Base-by-base conservation (phyloP, 495 filamentous ascomycete species). In the Penicillium silybi region DNA sequence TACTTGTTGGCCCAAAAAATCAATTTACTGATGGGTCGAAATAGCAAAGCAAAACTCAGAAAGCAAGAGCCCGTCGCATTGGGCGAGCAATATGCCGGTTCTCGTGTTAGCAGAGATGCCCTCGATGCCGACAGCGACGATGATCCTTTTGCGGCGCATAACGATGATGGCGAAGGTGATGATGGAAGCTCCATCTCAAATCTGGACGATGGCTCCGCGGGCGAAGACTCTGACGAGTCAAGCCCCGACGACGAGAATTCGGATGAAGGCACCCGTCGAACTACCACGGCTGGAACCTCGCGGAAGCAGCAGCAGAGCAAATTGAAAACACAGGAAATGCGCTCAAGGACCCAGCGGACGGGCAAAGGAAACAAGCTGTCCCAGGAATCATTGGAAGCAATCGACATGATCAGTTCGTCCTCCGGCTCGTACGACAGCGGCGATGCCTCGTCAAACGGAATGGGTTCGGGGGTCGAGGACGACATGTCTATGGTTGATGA, bases 81-180 rank as follows among this genome's bases (percentile, higher is more conserved):
- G 0, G 93, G 92, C 6, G 87, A 90, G 34, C 82, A 90, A 63
- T 98, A 98, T 64, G 75, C 80, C 38, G 93, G 92, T 10, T 78
- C 87, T 4, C 80, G 79, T 42, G 80, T 98, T n/a, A 90, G 84
- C 54, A 79, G 95, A 44, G 78, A 86, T 22, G 83, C 79, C 0
- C 75, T 92, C 9, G 75, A 82, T 27, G 68, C 69, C 2, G 74
- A 72, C 1, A 74, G 72, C 34, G 71, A 75, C 15, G 76, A 82
- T 19, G 72, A 77, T 63, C 73, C 55, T 46, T 75, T 56, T 64
- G 66, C 37, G 60, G 73, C 41, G 48, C 70, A 39, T 40, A 46
- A 48, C 45, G 54, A 55, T 23, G 52, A 56, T 16, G 54, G 53
- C 26, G 16, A 47, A 34, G 53, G 42, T 6, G 57, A 63, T 55